Evolutionary conservation across 2,329 filamentous ascomycete species (phyloP).

Genomic region (Botryosphaeria agaves): DNA sequence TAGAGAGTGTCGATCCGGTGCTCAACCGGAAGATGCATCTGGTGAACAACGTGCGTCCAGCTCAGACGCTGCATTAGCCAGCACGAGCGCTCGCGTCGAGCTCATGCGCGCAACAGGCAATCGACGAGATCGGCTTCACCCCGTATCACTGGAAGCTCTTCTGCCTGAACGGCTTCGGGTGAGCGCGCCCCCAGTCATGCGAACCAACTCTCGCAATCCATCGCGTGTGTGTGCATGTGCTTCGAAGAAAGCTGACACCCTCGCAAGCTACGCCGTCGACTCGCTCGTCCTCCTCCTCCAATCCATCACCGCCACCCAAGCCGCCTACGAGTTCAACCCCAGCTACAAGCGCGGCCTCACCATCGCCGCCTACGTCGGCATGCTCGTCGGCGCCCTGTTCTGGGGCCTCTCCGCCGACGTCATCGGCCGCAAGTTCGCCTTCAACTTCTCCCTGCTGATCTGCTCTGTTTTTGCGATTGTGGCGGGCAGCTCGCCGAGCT

Average conservation of each 20-base stretch:
- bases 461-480: constrained; percentile 44
- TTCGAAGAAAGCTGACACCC: not conserved
- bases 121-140: constrained; percentile 37
- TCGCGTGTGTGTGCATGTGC: not conserved
- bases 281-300: constrained; percentile 41
- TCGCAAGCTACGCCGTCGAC: constrained; percentile 36
- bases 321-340: constrained; percentile 40
- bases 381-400: constrained; percentile 42
- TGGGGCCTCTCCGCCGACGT: constrained; percentile 53
- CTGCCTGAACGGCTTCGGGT: constrained; percentile 43
- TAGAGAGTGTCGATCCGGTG: constrained; percentile 42
- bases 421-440: constrained; percentile 49
- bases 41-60: constrained; percentile 43
- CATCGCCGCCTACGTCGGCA: constrained; percentile 41
- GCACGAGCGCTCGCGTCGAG: no score
- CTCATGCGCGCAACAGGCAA: no score
- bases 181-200: constrained; percentile 8
- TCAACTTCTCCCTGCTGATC: constrained; percentile 49
- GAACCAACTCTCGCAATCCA: not conserved
- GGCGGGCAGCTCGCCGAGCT: constrained; percentile 50
- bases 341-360: constrained; percentile 41
- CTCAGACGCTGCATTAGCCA: no score
- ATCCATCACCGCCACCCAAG: constrained; percentile 41
- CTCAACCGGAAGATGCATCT: constrained; percentile 51
- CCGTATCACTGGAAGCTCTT: constrained; percentile 40